phyloP scores from a whole-genome alignment of 2,329 filamentous ascomycete species.

The Raffaelea deltoideospora region DNA sequence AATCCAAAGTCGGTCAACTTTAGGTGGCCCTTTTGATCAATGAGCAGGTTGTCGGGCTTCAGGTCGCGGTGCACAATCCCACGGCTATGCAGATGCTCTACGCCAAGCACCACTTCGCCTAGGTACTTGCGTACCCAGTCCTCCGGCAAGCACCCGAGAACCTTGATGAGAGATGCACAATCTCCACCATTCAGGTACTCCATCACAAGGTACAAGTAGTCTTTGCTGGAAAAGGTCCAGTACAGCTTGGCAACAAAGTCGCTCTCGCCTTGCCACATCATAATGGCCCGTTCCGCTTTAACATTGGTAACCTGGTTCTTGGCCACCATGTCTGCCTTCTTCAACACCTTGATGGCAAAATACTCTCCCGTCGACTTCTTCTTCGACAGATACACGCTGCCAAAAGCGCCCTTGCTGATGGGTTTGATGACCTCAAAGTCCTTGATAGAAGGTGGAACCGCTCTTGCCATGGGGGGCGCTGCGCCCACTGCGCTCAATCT shows the following conservation, averaged over 20 bases:
- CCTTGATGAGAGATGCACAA: slow-evolving; percentile 90
- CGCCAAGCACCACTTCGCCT: slow-evolving; percentile 89
- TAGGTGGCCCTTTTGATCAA: slow-evolving; percentile 90
- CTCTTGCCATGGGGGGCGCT: slow-evolving; percentile 71
- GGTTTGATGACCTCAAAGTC: slow-evolving; percentile 99
- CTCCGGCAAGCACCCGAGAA: slow-evolving; percentile 79
- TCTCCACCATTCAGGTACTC: slow-evolving; percentile 97
- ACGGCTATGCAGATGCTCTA: slow-evolving; percentile 86
- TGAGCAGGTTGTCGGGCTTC: slow-evolving; percentile 93
- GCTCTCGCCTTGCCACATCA: slow-evolving; percentile 99
- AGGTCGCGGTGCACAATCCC: slow-evolving; percentile 94
- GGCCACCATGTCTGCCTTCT: slow-evolving; percentile 99
- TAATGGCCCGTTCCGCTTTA: slow-evolving; percentile 94
- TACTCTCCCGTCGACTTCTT: slow-evolving; percentile 98
- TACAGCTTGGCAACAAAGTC: slow-evolving; percentile 98
- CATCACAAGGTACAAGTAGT: slow-evolving; percentile 97
- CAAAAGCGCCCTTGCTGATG: slow-evolving; percentile 97
- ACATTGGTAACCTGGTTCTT: slow-evolving; percentile 99
- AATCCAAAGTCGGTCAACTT: slow-evolving; percentile 97
- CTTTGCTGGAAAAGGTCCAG: slow-evolving; percentile 99
- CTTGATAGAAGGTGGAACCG: slow-evolving; percentile 90
- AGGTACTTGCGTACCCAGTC: slow-evolving; percentile 98
- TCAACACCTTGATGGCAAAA: slow-evolving; percentile 95
- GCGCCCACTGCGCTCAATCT: slow-evolving; percentile 59
- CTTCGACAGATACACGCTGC: slow-evolving; percentile 93